Base-by-base conservation (phyloP, 2,329 filamentous ascomycete species). In the Fusarium pininemorale region DNA sequence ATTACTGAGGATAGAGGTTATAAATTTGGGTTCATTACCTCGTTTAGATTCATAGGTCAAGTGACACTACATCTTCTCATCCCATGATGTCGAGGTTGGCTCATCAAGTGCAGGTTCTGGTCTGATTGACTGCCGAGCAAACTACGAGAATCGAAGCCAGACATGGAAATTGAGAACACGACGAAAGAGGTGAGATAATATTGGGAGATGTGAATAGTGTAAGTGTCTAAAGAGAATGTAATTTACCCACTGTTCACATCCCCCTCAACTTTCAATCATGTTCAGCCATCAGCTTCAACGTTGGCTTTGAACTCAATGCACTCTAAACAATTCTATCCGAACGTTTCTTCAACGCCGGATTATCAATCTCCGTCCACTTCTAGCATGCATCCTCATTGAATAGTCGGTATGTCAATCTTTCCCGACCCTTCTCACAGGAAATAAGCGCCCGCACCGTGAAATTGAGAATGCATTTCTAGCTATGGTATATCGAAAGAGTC, bases 391-490 rank as follows among this genome's bases (percentile, higher is more conserved):
- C n/a, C n/a, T n/a, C n/a, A n/a, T n/a, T n/a, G n/a, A n/a, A n/a
- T n/a, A n/a, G n/a, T n/a, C n/a, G n/a, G n/a, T n/a, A n/a, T n/a
- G 45, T 8, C 15, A 26, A 26, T n/a, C 11, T 20, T 13, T 30
- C 39, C 39, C 7, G 45, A n/a, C n/a, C 10, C 28, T 35, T 4
- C 24, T 16, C 47, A 28, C 35, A 32, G 9, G 11, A 24, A n/a
- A 15, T 50, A 66, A 66, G 63, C 63, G 63, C 63, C 50, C 14
- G 42, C 42, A 26, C 16, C 39, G 7, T 42, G 41, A 41, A 14
- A 45, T 69, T 16, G 44, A 57, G 20, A 64, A 69, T 20, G 20
- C 15, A 22, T 20, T 64, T 26, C 37, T 18, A 8, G 37, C 54
- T 3, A 64, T 72, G 45, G n/a, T n/a, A n/a, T n/a, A n/a, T n/a